These are phyloP conservation scores for Piper longum DNA, from an alignment of 164 flowering plant genomes.

Conservation along the genomic window DNA sequence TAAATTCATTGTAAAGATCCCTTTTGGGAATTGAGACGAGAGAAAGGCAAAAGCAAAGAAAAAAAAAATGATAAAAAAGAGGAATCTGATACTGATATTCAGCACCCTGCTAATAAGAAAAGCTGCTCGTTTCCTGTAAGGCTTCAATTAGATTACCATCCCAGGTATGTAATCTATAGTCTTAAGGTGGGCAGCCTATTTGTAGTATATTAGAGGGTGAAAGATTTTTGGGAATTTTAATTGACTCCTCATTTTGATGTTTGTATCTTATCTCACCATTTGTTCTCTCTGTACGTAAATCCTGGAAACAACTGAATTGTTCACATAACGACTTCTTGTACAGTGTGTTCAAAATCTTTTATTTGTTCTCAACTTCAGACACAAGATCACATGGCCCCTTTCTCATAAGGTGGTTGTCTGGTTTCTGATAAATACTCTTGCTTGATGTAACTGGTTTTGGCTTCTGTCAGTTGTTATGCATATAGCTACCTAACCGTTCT, in stretches of 20 bases:
- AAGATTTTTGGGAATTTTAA: conserved; percentile 10
- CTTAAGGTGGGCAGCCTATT: conserved; percentile 1
- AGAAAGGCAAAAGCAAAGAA: conserved; percentile 1
- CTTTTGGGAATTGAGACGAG: conserved; percentile 22
- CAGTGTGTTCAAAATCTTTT: not conserved
- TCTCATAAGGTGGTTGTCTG: not conserved
- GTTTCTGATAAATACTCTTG: not conserved
- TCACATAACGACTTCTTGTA: too few relatives aligned
- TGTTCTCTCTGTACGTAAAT: not conserved
- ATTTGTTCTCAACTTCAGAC: not conserved
- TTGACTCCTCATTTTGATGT: conserved; percentile 8
- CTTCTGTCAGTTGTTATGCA: not conserved
- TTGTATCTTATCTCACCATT: not conserved
- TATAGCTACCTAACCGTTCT: too few relatives aligned
- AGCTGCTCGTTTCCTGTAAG: conserved; percentile 4
- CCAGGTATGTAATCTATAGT: conserved; percentile 8
- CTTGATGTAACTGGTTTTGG: not conserved
- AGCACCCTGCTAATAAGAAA: conserved; percentile 16
- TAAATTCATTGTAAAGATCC: conserved; percentile 22
- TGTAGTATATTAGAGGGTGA: conserved; percentile 10
- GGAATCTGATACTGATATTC: conserved; percentile 11
- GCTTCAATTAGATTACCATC: conserved; percentile 7
- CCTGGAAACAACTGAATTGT: not conserved
- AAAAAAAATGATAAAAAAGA: conserved; percentile 3
- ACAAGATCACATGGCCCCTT: not conserved